Evolutionary conservation across 2,329 filamentous ascomycete genomes (phyloP).

Genomic region (Cladosporium sp.): DNA sequence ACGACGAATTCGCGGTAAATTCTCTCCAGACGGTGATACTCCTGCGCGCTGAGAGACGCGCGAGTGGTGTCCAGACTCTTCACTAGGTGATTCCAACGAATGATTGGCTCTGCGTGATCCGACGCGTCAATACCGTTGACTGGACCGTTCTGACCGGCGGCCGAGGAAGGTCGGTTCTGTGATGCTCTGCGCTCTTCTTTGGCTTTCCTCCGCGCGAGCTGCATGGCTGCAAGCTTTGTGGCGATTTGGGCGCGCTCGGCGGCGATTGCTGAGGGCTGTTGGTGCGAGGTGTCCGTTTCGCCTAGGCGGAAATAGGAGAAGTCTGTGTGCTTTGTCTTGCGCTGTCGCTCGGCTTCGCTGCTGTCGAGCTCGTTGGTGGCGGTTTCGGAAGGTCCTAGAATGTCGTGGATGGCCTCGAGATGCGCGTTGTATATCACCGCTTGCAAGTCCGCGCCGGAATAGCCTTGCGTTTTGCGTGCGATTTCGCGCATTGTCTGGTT

Average conservation of each 20-base stretch:
- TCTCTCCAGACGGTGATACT: slow-evolving; percentile 65
- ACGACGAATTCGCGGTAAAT: slow-evolving; percentile 94
- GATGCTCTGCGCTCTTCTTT: slow-evolving; percentile 45
- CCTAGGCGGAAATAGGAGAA: slow-evolving; percentile 86
- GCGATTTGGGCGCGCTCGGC: slow-evolving; percentile 72
- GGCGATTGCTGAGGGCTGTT: slow-evolving; percentile 46
- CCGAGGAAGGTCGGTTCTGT: slow-evolving; percentile 16
- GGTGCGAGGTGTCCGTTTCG: slow-evolving; percentile 39
- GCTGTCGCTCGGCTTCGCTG: slow-evolving; percentile 26
- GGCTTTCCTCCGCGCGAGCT: slow-evolving; percentile 61
- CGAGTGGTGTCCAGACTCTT: slow-evolving; percentile 72
- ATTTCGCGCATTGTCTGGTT: slow-evolving; percentile 39
- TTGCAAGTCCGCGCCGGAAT: slow-evolving; percentile 90
- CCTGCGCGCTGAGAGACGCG: slow-evolving; percentile 74
- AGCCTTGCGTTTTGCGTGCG: slow-evolving; percentile 76
- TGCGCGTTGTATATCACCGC: slow-evolving; percentile 95
- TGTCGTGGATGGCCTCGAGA: slow-evolving; percentile 92
- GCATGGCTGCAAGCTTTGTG: slow-evolving; percentile 77
- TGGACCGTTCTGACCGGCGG: slow-evolving; percentile 13
- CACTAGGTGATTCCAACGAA: slow-evolving; percentile 77
- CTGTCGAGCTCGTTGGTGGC: slow-evolving; percentile 29
- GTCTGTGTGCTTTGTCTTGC: slow-evolving; percentile 35
- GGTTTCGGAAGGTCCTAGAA: slow-evolving; percentile 53
- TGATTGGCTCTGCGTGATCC: slow-evolving; percentile 67
- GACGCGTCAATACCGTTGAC: slow-evolving; percentile 14